These are phyloP conservation scores for Fusarium odoratissimum DNA, from an alignment of 2,329 filamentous ascomycete species.

Conservation along the genomic window DNA sequence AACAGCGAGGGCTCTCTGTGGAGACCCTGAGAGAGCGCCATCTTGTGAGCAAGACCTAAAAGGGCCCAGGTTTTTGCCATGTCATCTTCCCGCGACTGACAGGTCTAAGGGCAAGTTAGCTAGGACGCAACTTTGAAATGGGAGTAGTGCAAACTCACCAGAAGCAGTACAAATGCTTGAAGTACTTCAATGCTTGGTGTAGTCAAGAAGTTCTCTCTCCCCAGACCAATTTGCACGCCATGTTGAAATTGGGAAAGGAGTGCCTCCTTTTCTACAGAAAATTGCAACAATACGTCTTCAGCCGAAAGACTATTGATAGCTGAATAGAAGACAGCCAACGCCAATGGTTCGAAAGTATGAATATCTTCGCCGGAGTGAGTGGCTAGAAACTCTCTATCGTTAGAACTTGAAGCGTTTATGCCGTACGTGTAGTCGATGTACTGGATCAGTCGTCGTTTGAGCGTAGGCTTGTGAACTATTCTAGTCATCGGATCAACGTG, in stretches of 20 bases:
- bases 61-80: constrained; percentile 2
- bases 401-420: background rate
- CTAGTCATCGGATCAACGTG: background rate
- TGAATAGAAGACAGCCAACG: background rate
- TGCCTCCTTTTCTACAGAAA: background rate
- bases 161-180: background rate
- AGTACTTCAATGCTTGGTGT: background rate
- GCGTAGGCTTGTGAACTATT: background rate
- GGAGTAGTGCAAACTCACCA: background rate
- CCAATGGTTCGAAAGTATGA: background rate
- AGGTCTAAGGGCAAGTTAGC: background rate
- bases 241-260: background rate
- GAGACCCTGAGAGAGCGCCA: background rate
- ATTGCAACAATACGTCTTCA: background rate
- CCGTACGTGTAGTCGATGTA: background rate
- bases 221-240: background rate
- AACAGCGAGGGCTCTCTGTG: background rate
- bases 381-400: fast-evolving
- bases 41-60: background rate
- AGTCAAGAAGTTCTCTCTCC: background rate
- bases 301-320: background rate
- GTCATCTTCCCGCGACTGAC: background rate
- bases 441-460: background rate
- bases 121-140: fast-evolving
- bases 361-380: background rate